A percentile compares a stretch with the other conserved stretches of the same genome.
Conservation (phyloP, 805 yeast species). For the Yamadazyma takamatsuzukensis region DNA sequence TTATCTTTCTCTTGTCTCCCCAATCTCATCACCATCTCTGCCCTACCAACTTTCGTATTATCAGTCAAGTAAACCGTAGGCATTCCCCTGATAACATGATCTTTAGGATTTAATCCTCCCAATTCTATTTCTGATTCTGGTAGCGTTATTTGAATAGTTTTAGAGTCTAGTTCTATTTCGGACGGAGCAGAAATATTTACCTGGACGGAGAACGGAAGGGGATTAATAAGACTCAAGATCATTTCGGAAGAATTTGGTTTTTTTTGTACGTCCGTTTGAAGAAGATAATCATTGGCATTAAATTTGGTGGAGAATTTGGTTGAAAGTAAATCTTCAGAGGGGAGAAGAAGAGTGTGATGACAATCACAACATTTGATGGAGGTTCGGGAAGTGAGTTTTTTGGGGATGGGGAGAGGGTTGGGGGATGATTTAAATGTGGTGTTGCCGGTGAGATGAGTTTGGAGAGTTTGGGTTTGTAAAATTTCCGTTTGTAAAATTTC, state of each 20-base stretch:
- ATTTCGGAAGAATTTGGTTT: not conserved
- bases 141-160: constrained; percentile 15
- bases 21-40: constrained; percentile 26
- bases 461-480: too few species aligned
- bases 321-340: constrained; percentile 23
- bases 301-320: constrained; percentile 27
- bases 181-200: constrained; percentile 23
- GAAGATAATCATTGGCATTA: constrained; percentile 28
- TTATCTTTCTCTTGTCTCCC: constrained; percentile 13
- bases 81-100: constrained; percentile 23
- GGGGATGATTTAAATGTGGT: not conserved
- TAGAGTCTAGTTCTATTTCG: constrained; percentile 7
- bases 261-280: constrained; percentile 4
- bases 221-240: constrained; percentile 30
- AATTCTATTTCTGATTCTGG: constrained; percentile 24
- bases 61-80: constrained; percentile 33
- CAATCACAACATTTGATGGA: constrained; percentile 28
- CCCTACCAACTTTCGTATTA: constrained; percentile 24
- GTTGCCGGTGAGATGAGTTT: too few species aligned
- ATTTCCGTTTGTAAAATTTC: too few species aligned
- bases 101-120: constrained; percentile 16
- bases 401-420: constrained; percentile 19
- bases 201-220: constrained; percentile 18
- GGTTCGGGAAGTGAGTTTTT: constrained; percentile 21
- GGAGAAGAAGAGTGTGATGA: constrained; percentile 21